Percentiles rank a stretch among this genome's conserved stretches.
These are phyloP conservation scores for Botryosphaeria dothidea DNA, from an alignment of 2,329 filamentous ascomycete genomes.

Conservation along the genomic window DNA sequence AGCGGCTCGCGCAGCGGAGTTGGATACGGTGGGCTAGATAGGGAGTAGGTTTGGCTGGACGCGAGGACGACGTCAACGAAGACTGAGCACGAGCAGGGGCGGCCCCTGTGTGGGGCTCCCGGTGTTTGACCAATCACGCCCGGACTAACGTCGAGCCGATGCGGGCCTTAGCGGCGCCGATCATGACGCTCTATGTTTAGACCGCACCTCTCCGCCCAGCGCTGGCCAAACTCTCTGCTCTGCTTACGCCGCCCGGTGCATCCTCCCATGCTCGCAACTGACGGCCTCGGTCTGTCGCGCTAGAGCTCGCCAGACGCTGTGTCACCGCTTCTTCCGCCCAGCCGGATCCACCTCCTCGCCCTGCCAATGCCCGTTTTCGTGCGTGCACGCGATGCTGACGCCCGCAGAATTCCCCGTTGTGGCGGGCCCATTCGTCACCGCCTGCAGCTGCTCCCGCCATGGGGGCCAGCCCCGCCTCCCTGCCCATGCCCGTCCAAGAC, in stretches of 20 bases:
- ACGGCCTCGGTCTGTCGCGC: background rate
- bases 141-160: background rate
- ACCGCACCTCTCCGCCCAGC: conserved; percentile 6
- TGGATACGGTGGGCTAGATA: background rate
- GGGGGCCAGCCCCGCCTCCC: background rate
- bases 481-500: background rate
- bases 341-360: background rate
- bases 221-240: conserved; percentile 8
- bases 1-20: background rate
- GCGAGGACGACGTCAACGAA: conserved; percentile 6
- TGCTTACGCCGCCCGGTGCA: background rate
- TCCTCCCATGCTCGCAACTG: background rate
- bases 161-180: background rate
- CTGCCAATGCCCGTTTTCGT: conserved; percentile 12
- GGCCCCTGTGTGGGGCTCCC: too few species aligned
- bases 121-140: background rate
- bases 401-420: background rate
- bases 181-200: conserved; percentile 9
- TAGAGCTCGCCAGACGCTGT: background rate
- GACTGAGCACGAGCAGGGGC: background rate
- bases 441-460: background rate
- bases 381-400: background rate
- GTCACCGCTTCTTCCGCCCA: conserved; percentile 9
- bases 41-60: too few species aligned
- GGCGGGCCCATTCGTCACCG: too few species aligned